phyloP scores from a whole-genome alignment of 345 rosid genomes.

The Theobroma cacao region DNA sequence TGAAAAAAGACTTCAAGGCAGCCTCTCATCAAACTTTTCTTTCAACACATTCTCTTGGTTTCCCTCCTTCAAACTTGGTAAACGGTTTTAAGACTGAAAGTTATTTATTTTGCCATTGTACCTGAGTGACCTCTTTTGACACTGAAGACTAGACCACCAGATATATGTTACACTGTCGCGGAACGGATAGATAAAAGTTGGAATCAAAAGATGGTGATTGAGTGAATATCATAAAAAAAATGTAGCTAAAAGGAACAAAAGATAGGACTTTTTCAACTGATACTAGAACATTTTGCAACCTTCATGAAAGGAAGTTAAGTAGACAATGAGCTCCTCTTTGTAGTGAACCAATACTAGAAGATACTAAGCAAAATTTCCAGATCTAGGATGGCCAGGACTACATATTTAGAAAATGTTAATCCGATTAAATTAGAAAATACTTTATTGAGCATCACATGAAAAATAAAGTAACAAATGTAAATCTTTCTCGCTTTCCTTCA shows the following conservation, averaged over 20 bases:
- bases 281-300: background rate
- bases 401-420: background rate
- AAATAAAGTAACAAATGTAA: background rate
- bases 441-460: background rate
- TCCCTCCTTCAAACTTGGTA: background rate
- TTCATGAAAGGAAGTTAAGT: background rate
- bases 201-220: background rate
- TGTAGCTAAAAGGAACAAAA: background rate
- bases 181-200: background rate
- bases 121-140: background rate
- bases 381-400: background rate
- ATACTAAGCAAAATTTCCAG: background rate
- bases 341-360: background rate
- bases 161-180: background rate
- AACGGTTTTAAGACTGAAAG: background rate
- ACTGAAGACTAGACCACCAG: background rate
- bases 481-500: background rate
- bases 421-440: background rate
- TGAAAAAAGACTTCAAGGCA: background rate
- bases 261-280: background rate
- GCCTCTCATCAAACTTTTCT: background rate
- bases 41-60: background rate
- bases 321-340: background rate
- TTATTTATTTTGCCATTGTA: too few relatives aligned
- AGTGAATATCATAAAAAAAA: background rate